Percentiles rank a stretch among this genome's conserved stretches.
phyloP scores from a whole-genome alignment of 108 stramenopile species.

The Schizochytrium sp. region DNA sequence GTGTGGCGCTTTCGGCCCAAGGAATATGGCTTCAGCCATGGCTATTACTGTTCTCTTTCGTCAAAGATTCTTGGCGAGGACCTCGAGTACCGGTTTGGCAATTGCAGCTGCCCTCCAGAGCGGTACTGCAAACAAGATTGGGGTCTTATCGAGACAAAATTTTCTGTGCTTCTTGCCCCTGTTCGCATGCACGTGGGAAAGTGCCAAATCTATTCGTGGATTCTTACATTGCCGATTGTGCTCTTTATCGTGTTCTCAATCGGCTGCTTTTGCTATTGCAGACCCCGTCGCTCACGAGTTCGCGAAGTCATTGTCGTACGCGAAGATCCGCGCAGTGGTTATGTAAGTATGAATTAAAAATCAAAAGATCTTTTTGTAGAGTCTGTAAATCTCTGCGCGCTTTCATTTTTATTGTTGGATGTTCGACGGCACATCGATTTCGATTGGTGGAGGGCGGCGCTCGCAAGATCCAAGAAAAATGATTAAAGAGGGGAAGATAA shows the following conservation, averaged over 20 bases:
- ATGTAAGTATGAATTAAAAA: not conserved
- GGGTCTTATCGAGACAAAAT: not conserved
- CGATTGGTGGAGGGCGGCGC: too few species aligned
- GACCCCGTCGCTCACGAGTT: too few species aligned
- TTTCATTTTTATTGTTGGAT: too few species aligned
- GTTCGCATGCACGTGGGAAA: not conserved
- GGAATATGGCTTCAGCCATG: not conserved
- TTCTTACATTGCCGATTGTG: not conserved
- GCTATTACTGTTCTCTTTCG: not conserved
- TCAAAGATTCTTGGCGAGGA: not conserved
- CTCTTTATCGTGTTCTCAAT: not conserved
- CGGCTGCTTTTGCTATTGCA: not conserved
- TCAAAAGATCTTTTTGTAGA: too few species aligned
- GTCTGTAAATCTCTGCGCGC: too few species aligned
- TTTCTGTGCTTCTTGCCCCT: not conserved
- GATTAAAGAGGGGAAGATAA: too few species aligned
- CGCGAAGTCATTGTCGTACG: not conserved
- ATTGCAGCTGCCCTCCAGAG: not conserved
- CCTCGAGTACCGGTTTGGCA: not conserved
- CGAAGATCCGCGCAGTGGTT: not conserved
- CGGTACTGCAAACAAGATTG: not conserved
- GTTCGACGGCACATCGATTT: too few species aligned
- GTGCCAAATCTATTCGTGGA: not conserved
- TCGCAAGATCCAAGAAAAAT: too few species aligned
- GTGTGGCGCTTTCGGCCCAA: not conserved